Evolutionary conservation across 305 asterid species (phyloP).

Genomic region (Stenogyne calaminthoides): DNA sequence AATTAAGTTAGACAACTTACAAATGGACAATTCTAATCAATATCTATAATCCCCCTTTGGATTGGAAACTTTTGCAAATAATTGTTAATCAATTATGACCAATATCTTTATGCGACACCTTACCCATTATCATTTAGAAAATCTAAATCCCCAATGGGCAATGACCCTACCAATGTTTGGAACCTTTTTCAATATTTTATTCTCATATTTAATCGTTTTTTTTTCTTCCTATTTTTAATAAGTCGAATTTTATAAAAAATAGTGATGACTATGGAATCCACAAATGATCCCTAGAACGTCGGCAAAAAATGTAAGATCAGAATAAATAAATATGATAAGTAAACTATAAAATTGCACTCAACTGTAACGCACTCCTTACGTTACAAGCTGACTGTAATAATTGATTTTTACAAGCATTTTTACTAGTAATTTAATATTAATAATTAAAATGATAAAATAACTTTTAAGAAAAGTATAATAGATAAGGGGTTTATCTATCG

Average conservation of each 20-base stretch:
- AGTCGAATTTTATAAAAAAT: background rate
- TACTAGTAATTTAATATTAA: no score
- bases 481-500: no score
- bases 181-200: conserved; percentile 10
- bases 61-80: background rate
- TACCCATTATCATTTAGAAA: background rate
- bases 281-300: background rate
- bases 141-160: background rate
- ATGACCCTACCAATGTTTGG: conserved; percentile 16
- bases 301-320: no score
- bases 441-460: no score
- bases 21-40: background rate
- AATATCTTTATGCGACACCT: conserved; percentile 13
- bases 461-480: no score
- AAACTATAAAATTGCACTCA: no score
- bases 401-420: no score
- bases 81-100: background rate
- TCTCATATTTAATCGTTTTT: background rate
- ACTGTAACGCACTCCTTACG: no score
- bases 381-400: no score
- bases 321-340: no score
- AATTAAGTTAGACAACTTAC: background rate
- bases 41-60: background rate
- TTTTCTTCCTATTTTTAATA: background rate
- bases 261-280: conserved; percentile 4